Evolutionary conservation across 1,284 basidiomycete species (phyloP).

Genomic region (Exobasidium cylindrosporum): DNA sequence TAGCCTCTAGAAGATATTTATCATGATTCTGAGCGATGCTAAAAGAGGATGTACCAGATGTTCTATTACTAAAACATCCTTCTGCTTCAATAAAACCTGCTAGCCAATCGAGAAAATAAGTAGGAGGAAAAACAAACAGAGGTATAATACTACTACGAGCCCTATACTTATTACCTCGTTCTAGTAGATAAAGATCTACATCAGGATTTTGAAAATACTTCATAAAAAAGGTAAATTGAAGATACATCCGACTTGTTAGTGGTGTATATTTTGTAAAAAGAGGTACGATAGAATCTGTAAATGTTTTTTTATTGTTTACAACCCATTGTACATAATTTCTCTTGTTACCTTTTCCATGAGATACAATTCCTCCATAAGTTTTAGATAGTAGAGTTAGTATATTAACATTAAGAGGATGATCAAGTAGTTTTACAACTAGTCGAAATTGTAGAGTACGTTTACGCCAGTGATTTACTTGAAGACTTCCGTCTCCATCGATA

Average conservation of each 20-base stretch:
- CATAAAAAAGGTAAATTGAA: slow-evolving; percentile 25
- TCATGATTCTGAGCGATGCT: slow-evolving; percentile 22
- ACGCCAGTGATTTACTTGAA: slow-evolving; percentile 23
- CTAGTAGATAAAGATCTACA: slow-evolving; percentile 20
- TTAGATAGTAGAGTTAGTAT: slow-evolving; percentile 21
- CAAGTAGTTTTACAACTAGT: slow-evolving; percentile 21
- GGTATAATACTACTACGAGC: slow-evolving; percentile 15
- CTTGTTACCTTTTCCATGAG: slow-evolving; percentile 16
- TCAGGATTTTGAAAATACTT: slow-evolving; percentile 17
- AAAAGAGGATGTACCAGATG: slow-evolving; percentile 14
- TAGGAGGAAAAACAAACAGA: slow-evolving; percentile 15
- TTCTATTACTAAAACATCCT: slow-evolving; percentile 16
- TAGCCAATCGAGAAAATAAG: slow-evolving; percentile 23
- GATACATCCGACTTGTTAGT: slow-evolving; percentile 21
- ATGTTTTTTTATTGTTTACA: slow-evolving; percentile 25
- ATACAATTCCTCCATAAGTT: slow-evolving; percentile 23
- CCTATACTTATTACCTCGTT: slow-evolving; percentile 21
- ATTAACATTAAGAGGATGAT: slow-evolving; percentile 22
- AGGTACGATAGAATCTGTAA: slow-evolving; percentile 20
- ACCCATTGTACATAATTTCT: slow-evolving; percentile 22
- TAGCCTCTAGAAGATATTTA: slow-evolving; percentile 20
- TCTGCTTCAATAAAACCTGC: slow-evolving; percentile 23
- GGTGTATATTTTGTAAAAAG: slow-evolving; percentile 25
- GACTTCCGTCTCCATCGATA: slow-evolving; percentile 26
- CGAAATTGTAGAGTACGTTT: slow-evolving; percentile 21